A percentile compares a stretch with the other conserved stretches of the same genome.
Conservation (phyloP, 495 filamentous ascomycete genomes). For the Geopyxis carbonaria region DNA sequence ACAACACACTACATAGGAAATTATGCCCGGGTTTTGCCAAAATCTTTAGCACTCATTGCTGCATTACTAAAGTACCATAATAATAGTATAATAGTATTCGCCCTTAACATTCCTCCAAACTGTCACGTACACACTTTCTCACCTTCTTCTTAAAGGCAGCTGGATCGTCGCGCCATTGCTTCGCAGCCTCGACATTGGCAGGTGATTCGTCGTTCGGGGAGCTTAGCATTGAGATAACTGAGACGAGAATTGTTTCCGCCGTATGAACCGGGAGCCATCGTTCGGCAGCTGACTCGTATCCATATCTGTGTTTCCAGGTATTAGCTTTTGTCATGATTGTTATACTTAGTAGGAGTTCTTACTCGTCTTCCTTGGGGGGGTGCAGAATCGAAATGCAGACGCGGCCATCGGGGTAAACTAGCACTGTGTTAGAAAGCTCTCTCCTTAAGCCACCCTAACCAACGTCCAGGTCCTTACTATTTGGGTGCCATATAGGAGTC, state of each 20-base stretch:
- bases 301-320: constrained; percentile 41
- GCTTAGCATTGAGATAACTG: constrained; percentile 96
- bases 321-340: constrained; percentile 7
- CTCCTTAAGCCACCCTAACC: not conserved
- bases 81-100: too few relatives aligned
- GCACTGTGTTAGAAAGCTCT: not conserved
- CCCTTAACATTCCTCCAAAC: constrained; percentile 32
- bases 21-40: too few relatives aligned
- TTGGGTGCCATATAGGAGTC: constrained; percentile 89
- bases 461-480: constrained; percentile 42
- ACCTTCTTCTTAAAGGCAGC: constrained; percentile 75
- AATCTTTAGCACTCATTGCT: too few relatives aligned
- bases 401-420: constrained; percentile 78
- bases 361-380: constrained; percentile 83
- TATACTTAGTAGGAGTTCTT: constrained; percentile 4
- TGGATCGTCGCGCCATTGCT: constrained; percentile 90
- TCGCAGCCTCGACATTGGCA: constrained; percentile 92
- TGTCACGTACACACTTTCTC: constrained; percentile 56
- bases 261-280: constrained; percentile 93
- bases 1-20: too few relatives aligned
- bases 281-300: constrained; percentile 93
- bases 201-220: constrained; percentile 98
- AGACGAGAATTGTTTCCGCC: constrained; percentile 94
- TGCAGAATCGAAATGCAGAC: constrained; percentile 98
- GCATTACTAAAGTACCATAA: too few relatives aligned